Evolutionary conservation across 371 early-diverging fungal species (phyloP).

Genomic region (Mortierella sp.): DNA sequence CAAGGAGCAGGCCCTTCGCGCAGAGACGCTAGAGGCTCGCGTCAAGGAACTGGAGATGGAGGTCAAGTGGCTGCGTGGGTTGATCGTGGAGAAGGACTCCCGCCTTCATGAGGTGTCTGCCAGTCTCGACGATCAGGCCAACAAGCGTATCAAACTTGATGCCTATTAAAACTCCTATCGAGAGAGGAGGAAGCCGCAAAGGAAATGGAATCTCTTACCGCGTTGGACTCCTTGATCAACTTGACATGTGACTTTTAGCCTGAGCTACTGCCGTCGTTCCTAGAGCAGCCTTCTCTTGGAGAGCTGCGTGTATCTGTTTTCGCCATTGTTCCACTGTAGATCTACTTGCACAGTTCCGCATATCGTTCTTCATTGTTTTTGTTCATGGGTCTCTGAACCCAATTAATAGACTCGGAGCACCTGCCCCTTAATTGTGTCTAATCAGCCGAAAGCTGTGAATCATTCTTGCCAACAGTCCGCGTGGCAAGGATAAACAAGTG

Average conservation of each 20-base stretch:
- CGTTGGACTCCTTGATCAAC: too few relatives aligned
- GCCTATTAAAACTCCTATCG: conserved; percentile 23
- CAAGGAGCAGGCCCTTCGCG: conserved; percentile 81
- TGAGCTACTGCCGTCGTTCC: too few relatives aligned
- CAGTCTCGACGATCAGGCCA: conserved; percentile 33
- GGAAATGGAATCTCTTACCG: too few relatives aligned
- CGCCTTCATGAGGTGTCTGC: conserved; percentile 50
- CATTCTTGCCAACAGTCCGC: too few relatives aligned
- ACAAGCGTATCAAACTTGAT: conserved; percentile 54
- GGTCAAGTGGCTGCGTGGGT: conserved; percentile 89
- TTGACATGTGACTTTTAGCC: too few relatives aligned
- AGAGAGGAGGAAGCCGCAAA: not conserved
- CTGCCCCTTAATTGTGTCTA: too few relatives aligned
- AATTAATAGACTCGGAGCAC: too few relatives aligned
- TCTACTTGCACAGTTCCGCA: not conserved
- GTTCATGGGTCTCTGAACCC: too few relatives aligned
- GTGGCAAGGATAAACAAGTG: too few relatives aligned
- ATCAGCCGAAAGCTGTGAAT: too few relatives aligned
- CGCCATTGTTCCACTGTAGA: not conserved
- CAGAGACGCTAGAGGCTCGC: conserved; percentile 77
- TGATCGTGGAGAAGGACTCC: conserved; percentile 85
- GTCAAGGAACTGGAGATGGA: conserved; percentile 90
- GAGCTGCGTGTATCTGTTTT: too few relatives aligned
- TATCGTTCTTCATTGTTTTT: too few relatives aligned
- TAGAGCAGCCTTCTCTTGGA: not conserved